These are phyloP conservation scores for Cotoneaster glaucophyllus DNA, from an alignment of 306 rosid species.

Conservation along the genomic window DNA sequence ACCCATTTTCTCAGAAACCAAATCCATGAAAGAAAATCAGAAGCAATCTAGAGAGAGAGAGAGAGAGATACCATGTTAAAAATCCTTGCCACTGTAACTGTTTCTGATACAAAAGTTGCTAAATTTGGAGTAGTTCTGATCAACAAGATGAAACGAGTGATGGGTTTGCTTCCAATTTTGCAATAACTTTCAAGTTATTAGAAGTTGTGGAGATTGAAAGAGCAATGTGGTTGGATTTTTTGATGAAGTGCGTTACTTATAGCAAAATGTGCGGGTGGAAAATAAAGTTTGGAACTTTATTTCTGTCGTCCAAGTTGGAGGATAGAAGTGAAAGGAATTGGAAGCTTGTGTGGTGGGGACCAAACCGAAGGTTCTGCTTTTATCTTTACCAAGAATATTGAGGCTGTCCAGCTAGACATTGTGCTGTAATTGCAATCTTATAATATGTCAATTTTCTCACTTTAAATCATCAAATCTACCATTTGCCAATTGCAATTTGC, in stretches of 20 bases:
- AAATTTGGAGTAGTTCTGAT: not conserved
- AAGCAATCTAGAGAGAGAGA: not conserved
- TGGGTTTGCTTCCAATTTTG: not conserved
- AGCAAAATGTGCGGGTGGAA: not conserved
- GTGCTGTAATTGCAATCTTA: not conserved
- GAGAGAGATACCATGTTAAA: conserved; percentile 5
- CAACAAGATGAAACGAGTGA: not conserved
- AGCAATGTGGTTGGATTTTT: not conserved
- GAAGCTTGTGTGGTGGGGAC: not conserved
- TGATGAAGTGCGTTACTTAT: not conserved
- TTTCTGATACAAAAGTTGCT: not conserved
- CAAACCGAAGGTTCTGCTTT: not conserved
- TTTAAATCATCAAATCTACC: not conserved
- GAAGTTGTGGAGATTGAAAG: not conserved
- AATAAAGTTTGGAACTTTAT: not conserved
- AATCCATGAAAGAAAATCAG: not conserved
- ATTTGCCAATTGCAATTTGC: not conserved
- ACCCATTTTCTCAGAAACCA: not conserved
- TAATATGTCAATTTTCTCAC: not conserved
- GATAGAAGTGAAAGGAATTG: not conserved
- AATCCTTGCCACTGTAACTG: not conserved
- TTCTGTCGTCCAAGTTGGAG: not conserved
- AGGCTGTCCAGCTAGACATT: not conserved
- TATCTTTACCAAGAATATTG: not conserved
- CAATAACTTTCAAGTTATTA: not conserved